Evolutionary conservation across 2,329 filamentous ascomycete genomes (phyloP).

Genomic region (Grosmannia huntii): DNA sequence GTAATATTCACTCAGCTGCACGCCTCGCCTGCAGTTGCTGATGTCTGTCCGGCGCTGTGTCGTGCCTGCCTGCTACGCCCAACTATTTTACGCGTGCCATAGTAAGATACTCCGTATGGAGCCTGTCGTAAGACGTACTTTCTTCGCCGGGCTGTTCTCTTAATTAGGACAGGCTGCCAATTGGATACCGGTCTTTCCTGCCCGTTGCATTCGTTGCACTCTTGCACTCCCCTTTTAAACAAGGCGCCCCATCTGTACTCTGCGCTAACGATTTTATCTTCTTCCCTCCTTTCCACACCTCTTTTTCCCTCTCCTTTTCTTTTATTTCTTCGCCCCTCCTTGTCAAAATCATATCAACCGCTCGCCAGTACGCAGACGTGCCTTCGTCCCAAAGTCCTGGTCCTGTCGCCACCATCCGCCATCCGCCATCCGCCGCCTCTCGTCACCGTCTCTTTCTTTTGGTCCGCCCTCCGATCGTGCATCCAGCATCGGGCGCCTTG

Average conservation of each 20-base stretch:
- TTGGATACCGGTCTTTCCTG: not conserved
- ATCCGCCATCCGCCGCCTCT: not conserved
- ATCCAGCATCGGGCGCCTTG: not conserved
- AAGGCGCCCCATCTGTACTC: not conserved
- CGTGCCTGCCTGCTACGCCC: not conserved
- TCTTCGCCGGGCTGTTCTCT: not conserved
- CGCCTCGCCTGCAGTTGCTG: not conserved
- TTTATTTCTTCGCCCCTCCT: not conserved
- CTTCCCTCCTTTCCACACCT: not conserved
- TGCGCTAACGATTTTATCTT: constrained; percentile 1
- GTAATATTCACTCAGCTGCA: not conserved
- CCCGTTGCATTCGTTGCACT: not conserved
- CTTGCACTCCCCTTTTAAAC: not conserved
- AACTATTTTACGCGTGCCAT: not conserved
- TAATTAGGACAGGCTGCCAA: not conserved
- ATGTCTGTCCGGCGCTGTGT: not conserved
- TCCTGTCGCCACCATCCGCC: not conserved
- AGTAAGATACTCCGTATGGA: not conserved
- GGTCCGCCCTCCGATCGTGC: not conserved
- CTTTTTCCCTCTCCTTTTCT: not conserved
- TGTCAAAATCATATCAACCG: not conserved
- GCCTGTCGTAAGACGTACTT: not conserved
- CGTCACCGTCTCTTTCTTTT: not conserved
- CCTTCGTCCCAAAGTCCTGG: not conserved
- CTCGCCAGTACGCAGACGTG: not conserved